Evolutionary conservation across 2,329 filamentous ascomycete genomes (phyloP).

Genomic region (Dothistroma septosporum): DNA sequence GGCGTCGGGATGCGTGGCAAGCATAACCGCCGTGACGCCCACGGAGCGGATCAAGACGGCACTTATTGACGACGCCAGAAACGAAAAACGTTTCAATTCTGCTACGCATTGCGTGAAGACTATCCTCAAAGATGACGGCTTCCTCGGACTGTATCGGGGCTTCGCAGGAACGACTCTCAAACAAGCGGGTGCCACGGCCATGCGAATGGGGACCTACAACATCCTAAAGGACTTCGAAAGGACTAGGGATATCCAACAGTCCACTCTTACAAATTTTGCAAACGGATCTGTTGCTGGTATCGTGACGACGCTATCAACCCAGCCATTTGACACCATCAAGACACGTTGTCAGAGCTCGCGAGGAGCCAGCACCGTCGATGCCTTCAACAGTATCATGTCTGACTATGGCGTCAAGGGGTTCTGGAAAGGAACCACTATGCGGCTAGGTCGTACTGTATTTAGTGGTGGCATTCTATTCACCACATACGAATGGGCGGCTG

Average conservation of each 20-base stretch:
- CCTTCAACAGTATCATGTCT: slow-evolving; percentile 50
- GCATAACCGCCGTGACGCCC: slow-evolving; percentile 62
- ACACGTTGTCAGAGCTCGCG: slow-evolving; percentile 58
- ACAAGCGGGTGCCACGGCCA: slow-evolving; percentile 58
- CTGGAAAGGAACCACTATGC: slow-evolving; percentile 66
- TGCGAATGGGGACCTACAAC: slow-evolving; percentile 60
- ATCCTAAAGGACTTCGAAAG: slow-evolving; percentile 58
- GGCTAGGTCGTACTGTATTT: slow-evolving; percentile 59
- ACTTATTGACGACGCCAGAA: slow-evolving; percentile 58
- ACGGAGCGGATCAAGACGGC: slow-evolving; percentile 67
- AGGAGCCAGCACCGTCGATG: slow-evolving; percentile 55
- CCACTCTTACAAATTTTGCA: slow-evolving; percentile 54
- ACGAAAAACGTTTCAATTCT: slow-evolving; percentile 47
- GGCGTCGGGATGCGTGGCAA: slow-evolving; percentile 59
- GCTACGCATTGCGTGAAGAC: slow-evolving; percentile 50
- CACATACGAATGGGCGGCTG: slow-evolving; percentile 56
- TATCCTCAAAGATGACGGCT: slow-evolving; percentile 51
- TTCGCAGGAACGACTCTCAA: slow-evolving; percentile 60
- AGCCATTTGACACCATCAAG: slow-evolving; percentile 62
- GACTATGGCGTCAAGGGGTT: slow-evolving; percentile 59
- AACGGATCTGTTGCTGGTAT: slow-evolving; percentile 60
- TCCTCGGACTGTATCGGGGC: slow-evolving; percentile 55
- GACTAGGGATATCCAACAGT: slow-evolving; percentile 46
- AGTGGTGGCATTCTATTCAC: slow-evolving; percentile 65
- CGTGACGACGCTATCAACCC: slow-evolving; percentile 57